These are phyloP conservation scores for Neurospora cerealis DNA, from an alignment of 495 filamentous ascomycete species.

Conservation along the genomic window DNA sequence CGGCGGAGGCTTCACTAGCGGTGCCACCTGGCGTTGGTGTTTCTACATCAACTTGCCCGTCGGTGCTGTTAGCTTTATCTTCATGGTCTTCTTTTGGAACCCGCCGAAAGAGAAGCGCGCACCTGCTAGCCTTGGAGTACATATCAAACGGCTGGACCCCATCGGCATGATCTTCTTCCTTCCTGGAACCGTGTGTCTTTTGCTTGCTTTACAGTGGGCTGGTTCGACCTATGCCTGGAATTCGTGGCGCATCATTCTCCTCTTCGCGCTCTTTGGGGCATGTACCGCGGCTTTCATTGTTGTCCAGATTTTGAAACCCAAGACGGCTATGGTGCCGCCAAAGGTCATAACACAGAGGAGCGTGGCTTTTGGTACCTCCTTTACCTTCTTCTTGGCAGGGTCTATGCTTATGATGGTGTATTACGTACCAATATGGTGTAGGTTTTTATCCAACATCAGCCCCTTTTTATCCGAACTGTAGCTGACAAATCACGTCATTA, in stretches of 20 bases:
- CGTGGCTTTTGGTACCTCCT: conserved; percentile 52
- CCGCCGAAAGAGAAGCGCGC: conserved; percentile 24
- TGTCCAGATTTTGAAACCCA: conserved; percentile 56
- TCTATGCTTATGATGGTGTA: conserved; percentile 62
- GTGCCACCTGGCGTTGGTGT: conserved; percentile 45
- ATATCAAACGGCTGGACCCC: conserved; percentile 54
- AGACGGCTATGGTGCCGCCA: conserved; percentile 68
- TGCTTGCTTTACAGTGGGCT: conserved; percentile 82
- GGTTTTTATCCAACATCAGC: conserved; percentile 13
- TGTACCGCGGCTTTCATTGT: conserved; percentile 50
- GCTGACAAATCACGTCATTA: conserved; percentile 38
- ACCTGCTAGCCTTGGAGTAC: conserved; percentile 25
- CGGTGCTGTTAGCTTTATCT: conserved; percentile 38
- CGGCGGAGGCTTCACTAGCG: conserved; percentile 39
- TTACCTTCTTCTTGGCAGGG: conserved; percentile 48
- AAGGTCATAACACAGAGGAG: conserved; percentile 64
- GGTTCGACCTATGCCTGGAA: conserved; percentile 62
- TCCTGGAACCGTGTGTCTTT: conserved; percentile 57
- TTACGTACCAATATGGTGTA: conserved; percentile 70
- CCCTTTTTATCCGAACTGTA: conserved; percentile 23
- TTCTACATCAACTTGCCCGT: conserved; percentile 59
- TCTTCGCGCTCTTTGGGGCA: conserved; percentile 57
- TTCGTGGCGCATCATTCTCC: conserved; percentile 54
- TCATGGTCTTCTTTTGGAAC: conserved; percentile 40
- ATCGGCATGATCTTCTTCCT: conserved; percentile 63